Base-by-base conservation (phyloP, 2,329 filamentous ascomycete genomes). In the Colletotrichum echinochloae region DNA sequence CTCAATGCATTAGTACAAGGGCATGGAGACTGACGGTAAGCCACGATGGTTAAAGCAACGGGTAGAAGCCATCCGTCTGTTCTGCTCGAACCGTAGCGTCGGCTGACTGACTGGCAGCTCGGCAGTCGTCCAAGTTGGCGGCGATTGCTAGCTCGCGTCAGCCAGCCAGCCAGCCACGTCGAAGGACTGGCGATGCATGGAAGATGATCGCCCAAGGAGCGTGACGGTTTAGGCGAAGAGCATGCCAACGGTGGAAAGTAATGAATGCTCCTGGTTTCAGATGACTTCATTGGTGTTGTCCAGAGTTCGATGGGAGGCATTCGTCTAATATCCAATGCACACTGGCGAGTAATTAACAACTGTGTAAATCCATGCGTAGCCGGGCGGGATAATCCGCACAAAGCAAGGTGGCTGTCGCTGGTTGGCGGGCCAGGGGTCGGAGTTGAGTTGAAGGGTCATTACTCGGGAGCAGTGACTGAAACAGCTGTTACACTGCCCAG, bases 391-490 rank as follows among this genome's bases (percentile, higher is more conserved):
- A 35, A 37, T 37, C 59, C 16, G 30, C 46, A 39, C 44, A 18
- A 28, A 39, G 16, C 59, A 62, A 44, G 6, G 37, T 54, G 18
- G 33, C 48, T 26, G 18, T 39, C 16, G 35, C 39, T 26, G 35
- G 49, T 44, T 44, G 48, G 60, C 37, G 46, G 46, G 18, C 46
- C n/a, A 28, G 59, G 60, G 35, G 41, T 39, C 35, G 12, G 14
- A 20, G 39, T n/a, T 35, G 51, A 35, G 62, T 46, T 28, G 30
- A 46, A 37, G 64, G 26, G 14, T 67, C 64, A 62, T 70, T 70
- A 70, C 64, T 67, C 67, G 67, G 57, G 51, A 51, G 64, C 41
- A 23, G 30, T 67, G 64, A 67, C 57, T 55, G 67, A 70, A 70
- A 70, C 67, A 57, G 30, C 28, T 59, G 67, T 59, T 62, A 61